Evolutionary conservation across 208 protist genomes (phyloP), one percentile per base, ranked within the genome.

Genomic region (Naegleria fowleri): DNA sequence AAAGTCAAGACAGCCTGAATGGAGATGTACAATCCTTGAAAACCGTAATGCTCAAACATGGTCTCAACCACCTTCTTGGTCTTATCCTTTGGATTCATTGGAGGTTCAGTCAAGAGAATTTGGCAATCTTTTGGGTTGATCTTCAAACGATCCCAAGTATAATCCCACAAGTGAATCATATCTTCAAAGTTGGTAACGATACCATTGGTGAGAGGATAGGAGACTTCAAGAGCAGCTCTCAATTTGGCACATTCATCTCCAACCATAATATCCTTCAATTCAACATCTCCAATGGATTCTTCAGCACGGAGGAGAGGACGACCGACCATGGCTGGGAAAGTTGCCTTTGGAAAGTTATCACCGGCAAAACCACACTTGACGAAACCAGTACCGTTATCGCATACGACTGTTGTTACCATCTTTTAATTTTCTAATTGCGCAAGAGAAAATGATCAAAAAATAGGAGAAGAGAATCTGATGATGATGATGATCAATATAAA

Each of bases 321-420:
- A 59, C 98, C 98, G 55, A 99, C 95, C 90, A 98, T 97, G 0
- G 97, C 97, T 36, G 98, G 99, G 94, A 99, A 99, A 33, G 98
- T 96, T 84, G 95, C 92, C n/a, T 93, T 91, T 6, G 99, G 99
- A 92, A 99, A 98, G 91, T 99, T 98, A 15, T 96, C 93, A 38
- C 97, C 98, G 5, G 98, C 97, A 91, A 97, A 99, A 85, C 99
- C 99, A 93, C 96, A 97, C 92, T 99, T 99, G 85, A 99, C 95
- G 93, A 98, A 99, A 48, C 86, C 86, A 39, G 86, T 90, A 43
- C 86, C 84, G n/a, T 88, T 88, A 88, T 88, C 84, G n/a, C 84
- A 88, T 58, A 88, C 84, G 19, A 88, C 41, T 33, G 84, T 67
- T 36, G 4, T 4, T 19, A 48, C 40, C 83, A 86, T 86, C 11